Conservation (phyloP, 805 yeast species). For the Kluyveromyces aestuarii region DNA sequence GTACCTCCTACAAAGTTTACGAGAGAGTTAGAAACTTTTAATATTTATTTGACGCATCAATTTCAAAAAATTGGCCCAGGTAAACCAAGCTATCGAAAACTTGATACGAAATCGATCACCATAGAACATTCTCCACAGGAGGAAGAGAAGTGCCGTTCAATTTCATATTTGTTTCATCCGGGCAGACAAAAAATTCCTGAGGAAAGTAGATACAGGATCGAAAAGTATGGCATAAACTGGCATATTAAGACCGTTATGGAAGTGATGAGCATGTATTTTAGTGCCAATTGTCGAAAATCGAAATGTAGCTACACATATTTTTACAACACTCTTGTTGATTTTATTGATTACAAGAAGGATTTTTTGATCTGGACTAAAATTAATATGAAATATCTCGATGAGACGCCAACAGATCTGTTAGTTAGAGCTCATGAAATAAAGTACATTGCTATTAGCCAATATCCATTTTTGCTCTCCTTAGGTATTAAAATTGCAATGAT, state of each 20-base stretch:
- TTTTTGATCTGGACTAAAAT: slow-evolving; percentile 61
- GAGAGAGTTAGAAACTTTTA: slow-evolving; percentile 54
- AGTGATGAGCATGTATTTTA: slow-evolving; percentile 44
- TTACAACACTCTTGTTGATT: slow-evolving; percentile 78
- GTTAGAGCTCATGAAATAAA: background rate
- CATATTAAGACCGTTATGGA: slow-evolving; percentile 60
- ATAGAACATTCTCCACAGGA: background rate
- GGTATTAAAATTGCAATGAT: slow-evolving; percentile 76
- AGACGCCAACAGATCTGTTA: background rate
- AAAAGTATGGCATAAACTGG: slow-evolving; percentile 70
- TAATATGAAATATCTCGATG: slow-evolving; percentile 26
- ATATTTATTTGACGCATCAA: slow-evolving; percentile 72
- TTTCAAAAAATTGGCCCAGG: slow-evolving; percentile 22
- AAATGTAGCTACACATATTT: slow-evolving; percentile 30
- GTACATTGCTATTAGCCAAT: slow-evolving; percentile 56
- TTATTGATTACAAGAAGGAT: slow-evolving; percentile 65
- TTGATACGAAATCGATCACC: background rate
- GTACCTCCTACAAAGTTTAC: slow-evolving; percentile 35
- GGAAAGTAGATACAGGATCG: slow-evolving; percentile 21
- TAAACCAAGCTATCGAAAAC: background rate
- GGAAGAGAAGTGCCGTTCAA: background rate
- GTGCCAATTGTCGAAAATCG: slow-evolving; percentile 37
- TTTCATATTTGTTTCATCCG: background rate
- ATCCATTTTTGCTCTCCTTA: slow-evolving; percentile 70
- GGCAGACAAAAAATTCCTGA: background rate